Evolutionary conservation across 2,329 filamentous ascomycete genomes (phyloP), one percentile per base, ranked within the genome.

Genomic region (Neophaeococcomyces aloes): DNA sequence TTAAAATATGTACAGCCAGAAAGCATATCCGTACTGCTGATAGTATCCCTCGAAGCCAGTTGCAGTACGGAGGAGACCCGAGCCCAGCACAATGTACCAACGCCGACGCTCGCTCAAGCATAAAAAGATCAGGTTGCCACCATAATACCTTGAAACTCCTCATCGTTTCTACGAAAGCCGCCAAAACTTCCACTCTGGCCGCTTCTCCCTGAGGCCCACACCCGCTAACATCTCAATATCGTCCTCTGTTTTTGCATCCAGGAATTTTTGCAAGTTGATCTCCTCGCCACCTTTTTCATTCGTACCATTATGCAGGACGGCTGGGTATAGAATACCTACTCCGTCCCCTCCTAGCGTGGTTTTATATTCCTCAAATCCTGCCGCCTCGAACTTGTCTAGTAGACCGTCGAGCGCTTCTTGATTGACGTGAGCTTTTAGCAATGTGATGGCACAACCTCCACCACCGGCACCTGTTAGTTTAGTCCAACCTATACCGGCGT

Each of bases 401-500:
- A 96, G 67, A 7, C 71, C 66, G 18, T 68, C 63, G 21, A 93
- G 64, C 55, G 75, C 75, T 48, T 75, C 67, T 13, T 60, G 56
- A 5, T 75, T 59, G 1, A 75, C 69, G 23, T 76, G 76, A 0
- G 85, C 83, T 51, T 81, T 83, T 38, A 98, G 70, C 3, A 98
- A 69, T 0, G 89, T 93, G 54, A 98, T 96, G 2, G 88, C 89
- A 63, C 93, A 96, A 2, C 91, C 91, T 45, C 91, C 93, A 10
- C 91, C 93, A 17, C 91, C 91, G 1, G 91, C 91, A 27, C 91
- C 91, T 0, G 91, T 98, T 45, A 98, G 74, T 63, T 98, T 98
- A 10, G 91, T 95, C 88, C 88, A 98, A 23, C 91, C 91, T 44
- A 95, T 83, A 31, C 82, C 83, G 45, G 86, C 77, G 55, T 91